Percentiles rank a stretch among this genome's conserved stretches.
These are phyloP conservation scores for Salix udensis DNA, from an alignment of 345 rosid species.

Conservation along the genomic window DNA sequence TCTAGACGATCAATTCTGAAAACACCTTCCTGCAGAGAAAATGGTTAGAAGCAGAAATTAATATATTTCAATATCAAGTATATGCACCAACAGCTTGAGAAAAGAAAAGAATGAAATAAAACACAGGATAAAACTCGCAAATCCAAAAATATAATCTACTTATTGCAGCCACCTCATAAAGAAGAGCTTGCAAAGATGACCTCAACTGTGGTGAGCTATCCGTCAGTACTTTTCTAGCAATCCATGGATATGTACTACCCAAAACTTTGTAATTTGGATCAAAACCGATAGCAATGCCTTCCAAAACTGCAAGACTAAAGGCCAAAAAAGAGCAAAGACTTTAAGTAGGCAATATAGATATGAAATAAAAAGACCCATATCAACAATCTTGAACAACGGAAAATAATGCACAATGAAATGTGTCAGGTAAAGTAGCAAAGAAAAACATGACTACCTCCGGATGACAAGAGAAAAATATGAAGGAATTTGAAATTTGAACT, in stretches of 20 bases:
- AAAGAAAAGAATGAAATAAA: neutral
- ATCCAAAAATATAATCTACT: neutral
- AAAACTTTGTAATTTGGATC: slow-evolving; percentile 86
- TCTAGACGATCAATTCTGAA: slow-evolving; percentile 93
- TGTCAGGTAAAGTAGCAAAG: neutral
- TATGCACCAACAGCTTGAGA: neutral
- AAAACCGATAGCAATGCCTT: slow-evolving; percentile 80
- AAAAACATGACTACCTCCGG: slow-evolving; percentile 56
- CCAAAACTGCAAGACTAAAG: slow-evolving; percentile 86
- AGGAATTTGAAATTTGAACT: slow-evolving; percentile 88
- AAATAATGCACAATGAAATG: neutral
- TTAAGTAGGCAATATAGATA: slow-evolving; percentile 3
- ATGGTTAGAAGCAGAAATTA: slow-evolving; percentile 6
- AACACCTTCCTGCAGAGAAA: slow-evolving; percentile 61
- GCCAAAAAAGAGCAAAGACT: slow-evolving; percentile 7
- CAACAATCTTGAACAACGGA: neutral
- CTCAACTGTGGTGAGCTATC: slow-evolving; percentile 82
- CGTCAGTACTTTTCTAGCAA: slow-evolving; percentile 81
- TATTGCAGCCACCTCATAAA: slow-evolving; percentile 56
- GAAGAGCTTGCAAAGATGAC: slow-evolving; percentile 68
- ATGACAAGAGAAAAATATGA: slow-evolving; percentile 92
- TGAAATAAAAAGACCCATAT: neutral
- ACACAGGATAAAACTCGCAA: neutral
- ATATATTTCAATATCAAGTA: neutral
- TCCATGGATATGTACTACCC: slow-evolving; percentile 98